Percentiles rank a stretch among this genome's conserved stretches.
phyloP scores from a whole-genome alignment of 2,329 filamentous ascomycete species.

The Penicillium brasilianum region DNA sequence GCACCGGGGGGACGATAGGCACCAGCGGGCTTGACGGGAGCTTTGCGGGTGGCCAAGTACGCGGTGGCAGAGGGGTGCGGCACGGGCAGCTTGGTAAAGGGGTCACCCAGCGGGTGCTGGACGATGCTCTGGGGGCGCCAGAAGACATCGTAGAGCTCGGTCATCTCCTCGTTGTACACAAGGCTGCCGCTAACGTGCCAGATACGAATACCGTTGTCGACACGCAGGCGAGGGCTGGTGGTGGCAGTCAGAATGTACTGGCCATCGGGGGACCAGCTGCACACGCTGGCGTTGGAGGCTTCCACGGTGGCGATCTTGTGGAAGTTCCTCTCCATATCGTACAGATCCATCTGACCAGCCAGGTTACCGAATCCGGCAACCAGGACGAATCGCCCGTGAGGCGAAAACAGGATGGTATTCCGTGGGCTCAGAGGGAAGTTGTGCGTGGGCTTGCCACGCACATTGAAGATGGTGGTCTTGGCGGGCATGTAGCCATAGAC shows the following conservation, averaged over 20 bases:
- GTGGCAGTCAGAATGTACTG: constrained; percentile 97
- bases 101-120: constrained; percentile 68
- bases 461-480: constrained; percentile 97
- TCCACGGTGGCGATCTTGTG: constrained; percentile 92
- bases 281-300: constrained; percentile 92
- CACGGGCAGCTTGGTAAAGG: constrained; percentile 72
- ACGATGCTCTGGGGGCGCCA: constrained; percentile 79
- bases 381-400: constrained; percentile 87
- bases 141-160: constrained; percentile 85
- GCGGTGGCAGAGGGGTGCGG: constrained; percentile 82
- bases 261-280: constrained; percentile 96
- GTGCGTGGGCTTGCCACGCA: constrained; percentile 79
- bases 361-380: constrained; percentile 97
- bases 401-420: constrained; percentile 95
- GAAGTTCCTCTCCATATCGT: constrained; percentile 93
- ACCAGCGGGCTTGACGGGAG: constrained; percentile 94
- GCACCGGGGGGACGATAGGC: constrained; percentile 95
- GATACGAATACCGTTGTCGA: constrained; percentile 94
- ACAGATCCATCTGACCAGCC: constrained; percentile 96
- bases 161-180: constrained; percentile 96
- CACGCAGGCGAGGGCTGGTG: constrained; percentile 89
- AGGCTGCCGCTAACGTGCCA: constrained; percentile 89
- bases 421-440: constrained; percentile 85
- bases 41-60: constrained; percentile 86
- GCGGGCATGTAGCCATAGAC: constrained; percentile 99